Conservation (phyloP, 257 asterid genomes). For the Fraxinus cuspidata region DNA sequence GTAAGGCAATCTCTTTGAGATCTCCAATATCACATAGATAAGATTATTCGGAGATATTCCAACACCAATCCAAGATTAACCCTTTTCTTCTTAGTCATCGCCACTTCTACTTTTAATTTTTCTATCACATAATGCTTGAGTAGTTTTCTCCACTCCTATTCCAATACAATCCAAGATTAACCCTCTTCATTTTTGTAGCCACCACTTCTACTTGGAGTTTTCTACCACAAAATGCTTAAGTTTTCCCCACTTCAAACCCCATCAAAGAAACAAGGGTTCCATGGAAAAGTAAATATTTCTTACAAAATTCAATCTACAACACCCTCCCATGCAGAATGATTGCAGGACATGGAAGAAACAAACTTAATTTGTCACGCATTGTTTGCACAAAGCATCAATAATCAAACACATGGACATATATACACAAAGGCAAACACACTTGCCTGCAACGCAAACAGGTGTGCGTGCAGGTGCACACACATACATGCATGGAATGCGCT, state of each 20-base stretch:
- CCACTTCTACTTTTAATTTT: neutral
- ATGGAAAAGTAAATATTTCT: too few species aligned
- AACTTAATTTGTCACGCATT: neutral
- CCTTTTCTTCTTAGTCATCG: neutral
- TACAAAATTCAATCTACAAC: neutral
- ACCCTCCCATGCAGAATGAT: neutral
- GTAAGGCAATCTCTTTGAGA: too few species aligned
- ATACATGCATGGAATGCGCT: too few species aligned
- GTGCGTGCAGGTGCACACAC: neutral
- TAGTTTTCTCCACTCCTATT: too few species aligned
- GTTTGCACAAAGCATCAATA: neutral
- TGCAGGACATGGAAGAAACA: neutral
- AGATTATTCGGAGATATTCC: too few species aligned
- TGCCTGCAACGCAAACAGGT: too few species aligned
- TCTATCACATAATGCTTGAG: neutral
- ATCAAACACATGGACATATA: neutral
- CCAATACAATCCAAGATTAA: too few species aligned
- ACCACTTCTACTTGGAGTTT: neutral
- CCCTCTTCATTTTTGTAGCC: too few species aligned
- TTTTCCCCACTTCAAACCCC: neutral
- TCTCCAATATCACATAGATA: too few species aligned
- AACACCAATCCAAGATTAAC: neutral
- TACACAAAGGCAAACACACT: too few species aligned
- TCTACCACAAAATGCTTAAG: neutral
- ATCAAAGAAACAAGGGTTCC: neutral